These are phyloP conservation scores for Coniochaeta sp. DNA, from an alignment of 2,329 filamentous ascomycete genomes.

Conservation along the genomic window DNA sequence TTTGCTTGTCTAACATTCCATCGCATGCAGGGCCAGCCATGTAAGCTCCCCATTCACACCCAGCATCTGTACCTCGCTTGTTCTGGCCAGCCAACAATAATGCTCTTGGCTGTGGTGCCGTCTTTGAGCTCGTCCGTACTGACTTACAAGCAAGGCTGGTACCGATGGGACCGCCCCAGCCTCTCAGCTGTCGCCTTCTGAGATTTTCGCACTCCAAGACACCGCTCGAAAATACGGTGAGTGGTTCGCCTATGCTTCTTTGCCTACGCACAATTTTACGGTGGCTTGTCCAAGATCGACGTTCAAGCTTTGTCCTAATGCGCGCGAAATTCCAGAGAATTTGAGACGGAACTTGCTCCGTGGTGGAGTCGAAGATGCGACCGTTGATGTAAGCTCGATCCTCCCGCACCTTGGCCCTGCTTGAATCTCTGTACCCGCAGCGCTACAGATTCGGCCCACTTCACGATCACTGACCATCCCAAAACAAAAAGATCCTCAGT, in stretches of 20 bases:
- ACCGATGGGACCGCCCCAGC: constrained; percentile 20
- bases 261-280: neutral
- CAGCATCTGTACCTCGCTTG: neutral
- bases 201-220: constrained; percentile 54
- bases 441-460: neutral
- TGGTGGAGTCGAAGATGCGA: constrained; percentile 39
- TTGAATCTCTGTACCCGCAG: neutral
- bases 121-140: neutral
- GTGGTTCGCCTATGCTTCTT: neutral
- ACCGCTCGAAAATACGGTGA: constrained; percentile 48
- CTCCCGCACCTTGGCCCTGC: neutral
- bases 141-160: constrained; percentile 8
- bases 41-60: neutral
- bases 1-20: constrained; percentile 1
- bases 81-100: neutral
- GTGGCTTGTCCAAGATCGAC: neutral
- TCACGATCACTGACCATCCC: constrained; percentile 5
- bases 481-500: constrained; percentile 20
- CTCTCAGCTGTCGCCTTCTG: constrained; percentile 43
- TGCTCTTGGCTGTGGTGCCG: neutral
- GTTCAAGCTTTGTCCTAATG: constrained; percentile 2
- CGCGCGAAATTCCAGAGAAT: constrained; percentile 25
- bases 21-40: constrained; percentile 4
- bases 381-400: constrained; percentile 33
- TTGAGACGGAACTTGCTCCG: constrained; percentile 39